A percentile compares a stretch with the other conserved stretches of the same genome.
Evolutionary conservation across 768 basidiomycete species (phyloP).

Genomic region (Leccinum pellstonianum): DNA sequence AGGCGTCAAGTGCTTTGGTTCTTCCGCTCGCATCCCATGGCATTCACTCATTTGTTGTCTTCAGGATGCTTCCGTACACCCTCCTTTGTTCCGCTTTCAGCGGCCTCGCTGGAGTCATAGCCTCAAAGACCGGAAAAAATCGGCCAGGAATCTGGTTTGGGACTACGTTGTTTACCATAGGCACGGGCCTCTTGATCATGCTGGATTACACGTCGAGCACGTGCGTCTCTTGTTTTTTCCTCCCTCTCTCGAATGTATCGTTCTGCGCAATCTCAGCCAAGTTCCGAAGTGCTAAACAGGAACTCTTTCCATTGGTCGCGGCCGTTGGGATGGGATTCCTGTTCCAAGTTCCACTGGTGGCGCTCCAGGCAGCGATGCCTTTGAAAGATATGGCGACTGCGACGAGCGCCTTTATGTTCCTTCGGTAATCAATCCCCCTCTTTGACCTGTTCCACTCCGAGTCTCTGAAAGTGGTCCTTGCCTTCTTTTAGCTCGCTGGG

Average conservation of each 20-base stretch:
- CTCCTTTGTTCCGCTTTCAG: slow-evolving; percentile 54
- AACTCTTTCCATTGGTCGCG: slow-evolving; percentile 63
- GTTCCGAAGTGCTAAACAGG: slow-evolving; percentile 52
- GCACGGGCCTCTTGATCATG: slow-evolving; percentile 71
- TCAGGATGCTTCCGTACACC: slow-evolving; percentile 72
- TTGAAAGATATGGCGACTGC: slow-evolving; percentile 81
- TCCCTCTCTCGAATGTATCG: not conserved
- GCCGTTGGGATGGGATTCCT: slow-evolving; percentile 63
- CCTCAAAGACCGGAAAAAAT: slow-evolving; percentile 57
- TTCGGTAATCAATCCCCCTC: slow-evolving; percentile 42
- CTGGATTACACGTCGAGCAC: slow-evolving; percentile 55
- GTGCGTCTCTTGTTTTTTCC: slow-evolving; percentile 29
- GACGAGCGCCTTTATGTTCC: slow-evolving; percentile 68
- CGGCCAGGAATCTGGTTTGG: slow-evolving; percentile 62
- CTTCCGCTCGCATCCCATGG: not conserved
- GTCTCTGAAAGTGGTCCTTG: not conserved
- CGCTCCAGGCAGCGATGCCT: slow-evolving; percentile 86
- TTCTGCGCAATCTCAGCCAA: slow-evolving; percentile 1
- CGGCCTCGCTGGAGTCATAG: slow-evolving; percentile 54
- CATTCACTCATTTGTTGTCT: not conserved
- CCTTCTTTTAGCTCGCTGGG: no score
- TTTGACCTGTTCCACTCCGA: not conserved
- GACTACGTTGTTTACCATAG: slow-evolving; percentile 58
- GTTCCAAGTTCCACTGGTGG: slow-evolving; percentile 68
- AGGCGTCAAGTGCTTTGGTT: slow-evolving; percentile 63